Base-by-base conservation (phyloP, 1,284 basidiomycete species). In the Melampsora americana region DNA sequence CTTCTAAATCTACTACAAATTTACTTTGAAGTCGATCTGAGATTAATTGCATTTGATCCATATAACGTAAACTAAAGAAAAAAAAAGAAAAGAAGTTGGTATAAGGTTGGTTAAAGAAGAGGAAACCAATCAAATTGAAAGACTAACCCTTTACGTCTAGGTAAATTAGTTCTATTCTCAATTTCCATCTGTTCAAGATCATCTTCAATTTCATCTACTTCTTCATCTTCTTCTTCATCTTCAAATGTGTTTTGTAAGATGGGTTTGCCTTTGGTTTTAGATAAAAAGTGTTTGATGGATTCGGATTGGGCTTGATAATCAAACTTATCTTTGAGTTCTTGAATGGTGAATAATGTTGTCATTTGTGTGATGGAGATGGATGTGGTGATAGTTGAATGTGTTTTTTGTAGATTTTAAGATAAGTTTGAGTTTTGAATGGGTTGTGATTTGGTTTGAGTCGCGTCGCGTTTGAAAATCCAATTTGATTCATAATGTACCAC, bases 21-120 rank as follows among this genome's bases (percentile, higher is more conserved):
- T 90, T 90, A 79, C 92, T 88, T 82, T 94, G 91, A 78, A 95
- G 91, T 62, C 95, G 88, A 83, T 99, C 96, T 68, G 95, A 92
- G 78, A 99, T 90, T 70, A 87, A 87, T 90, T 95, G 92, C 83
- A 99, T 86, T 81, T 95, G 91, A 69, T 88, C 86, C 88, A 94
- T 91, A 83, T 99, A 99, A 84, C 97, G 95, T 28, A 89, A 83
- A 11, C 65, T 72, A 65, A n/a, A n/a, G n/a, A n/a, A n/a, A 66
- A 67, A n/a, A n/a, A n/a, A 26, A 11, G 12, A 44, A 16, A 11
- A 44, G 3, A 28, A 44, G n/a, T 1, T 23, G 32, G 66, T 12
- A 26, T 30, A 39, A 42, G 60, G 9, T 61, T 18, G 35, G 42
- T 32, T 35, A 35, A 53, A 61, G 53, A 14, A n/a, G 28, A 23